Conservation (phyloP, 305 asterid genomes). For the Striga hermonthica region DNA sequence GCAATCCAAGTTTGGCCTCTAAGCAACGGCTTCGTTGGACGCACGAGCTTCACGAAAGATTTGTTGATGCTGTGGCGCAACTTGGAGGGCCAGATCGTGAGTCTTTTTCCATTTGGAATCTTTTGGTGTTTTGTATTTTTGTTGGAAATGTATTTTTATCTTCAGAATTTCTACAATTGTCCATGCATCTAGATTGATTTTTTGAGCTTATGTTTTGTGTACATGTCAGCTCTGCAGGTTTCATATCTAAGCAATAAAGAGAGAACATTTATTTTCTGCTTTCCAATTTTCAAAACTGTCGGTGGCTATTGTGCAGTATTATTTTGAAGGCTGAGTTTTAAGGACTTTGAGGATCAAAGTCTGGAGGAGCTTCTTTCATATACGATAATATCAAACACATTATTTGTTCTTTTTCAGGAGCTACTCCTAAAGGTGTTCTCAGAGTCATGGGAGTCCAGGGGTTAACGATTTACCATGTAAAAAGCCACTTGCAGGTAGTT, state of each 20-base stretch:
- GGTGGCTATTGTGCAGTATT: conserved; percentile 4
- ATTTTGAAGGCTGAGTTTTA: neutral
- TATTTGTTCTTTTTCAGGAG: conserved; percentile 53
- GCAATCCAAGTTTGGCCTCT: conserved; percentile 57
- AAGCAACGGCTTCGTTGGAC: conserved; percentile 92
- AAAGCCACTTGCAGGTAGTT: conserved; percentile 95
- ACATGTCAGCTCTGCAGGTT: neutral
- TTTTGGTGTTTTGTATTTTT: no score
- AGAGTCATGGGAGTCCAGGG: conserved; percentile 99
- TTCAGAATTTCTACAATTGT: conserved; percentile 6
- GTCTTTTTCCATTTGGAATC: conserved; percentile 34
- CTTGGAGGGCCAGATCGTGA: conserved; percentile 91
- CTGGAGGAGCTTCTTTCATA: conserved; percentile 21
- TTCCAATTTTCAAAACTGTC: conserved; percentile 13
- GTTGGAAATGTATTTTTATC: neutral
- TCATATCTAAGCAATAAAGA: conserved; percentile 5
- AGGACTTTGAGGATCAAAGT: neutral
- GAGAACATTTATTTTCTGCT: conserved; percentile 18
- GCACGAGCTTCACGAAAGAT: conserved; percentile 82
- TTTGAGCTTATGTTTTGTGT: neutral
- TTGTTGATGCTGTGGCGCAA: conserved; percentile 86
- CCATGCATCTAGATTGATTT: conserved; percentile 1
- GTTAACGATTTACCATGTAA: conserved; percentile 92
- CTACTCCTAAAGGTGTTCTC: conserved; percentile 98
- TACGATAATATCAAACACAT: conserved; percentile 22